Base-by-base conservation (phyloP, 2,329 filamentous ascomycete species). In the Cladosporium velox region DNA sequence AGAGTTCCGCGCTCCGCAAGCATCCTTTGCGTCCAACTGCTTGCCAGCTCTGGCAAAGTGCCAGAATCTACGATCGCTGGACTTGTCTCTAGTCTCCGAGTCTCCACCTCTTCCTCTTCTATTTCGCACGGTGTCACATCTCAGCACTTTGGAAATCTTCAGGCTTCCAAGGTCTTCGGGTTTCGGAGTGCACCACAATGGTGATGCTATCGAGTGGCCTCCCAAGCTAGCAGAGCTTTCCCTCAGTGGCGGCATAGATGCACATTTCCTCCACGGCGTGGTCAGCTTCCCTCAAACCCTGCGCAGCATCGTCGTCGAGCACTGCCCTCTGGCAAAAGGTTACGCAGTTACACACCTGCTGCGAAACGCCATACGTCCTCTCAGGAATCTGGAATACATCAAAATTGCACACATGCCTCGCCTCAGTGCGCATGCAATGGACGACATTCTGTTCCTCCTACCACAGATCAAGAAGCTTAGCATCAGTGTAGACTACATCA, bases 21-120 rank as follows among this genome's bases (percentile, higher is more conserved):
- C 84, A 4, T 84, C 83, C 4, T 88, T 89, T 70, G 83, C 83
- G 2, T 75, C 84, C 61, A 86, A 87, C 67, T 85, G 84, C 72
- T 83, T 88, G 68, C 81, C 85, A 2, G 80, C 84, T 2, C 73
- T 89, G 24, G 81, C 82, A 2, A 88, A 88, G 76, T 87, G 86
- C 73, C 69, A 70, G 6, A 77, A 80, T 0, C 77, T 89, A 4
- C 76, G 76, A 11, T 67, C 78, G 2, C 77, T 88, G 18, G 83
- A 88, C 69, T 76, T 89, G 7, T 81, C 79, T 4, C 79, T 86
- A 3, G 82, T 88, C 7, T 79, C 77, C 14, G 84, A 86, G 65
- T 76, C 79, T 0, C 82, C 87, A 34, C 76, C 76, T 6, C 80
- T 86, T 67, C 73, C 78, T 28, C 76, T 78, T 4, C 77, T 89